These are phyloP conservation scores for Monosporascus sp. DNA, from an alignment of 2,329 filamentous ascomycete species.

Conservation along the genomic window DNA sequence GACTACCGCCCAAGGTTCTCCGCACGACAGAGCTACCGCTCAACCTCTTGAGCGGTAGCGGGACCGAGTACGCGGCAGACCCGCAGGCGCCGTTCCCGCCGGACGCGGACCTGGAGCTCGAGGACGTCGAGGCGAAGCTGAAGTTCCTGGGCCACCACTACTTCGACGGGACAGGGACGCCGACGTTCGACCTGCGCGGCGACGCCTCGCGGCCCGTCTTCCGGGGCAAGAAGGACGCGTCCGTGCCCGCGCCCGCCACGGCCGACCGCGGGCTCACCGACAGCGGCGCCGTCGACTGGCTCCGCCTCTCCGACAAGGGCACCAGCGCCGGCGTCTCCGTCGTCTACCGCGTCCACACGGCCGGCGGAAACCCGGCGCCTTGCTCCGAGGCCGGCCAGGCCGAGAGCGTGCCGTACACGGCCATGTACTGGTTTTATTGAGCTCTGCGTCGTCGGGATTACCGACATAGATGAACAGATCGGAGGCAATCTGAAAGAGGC, in stretches of 20 bases:
- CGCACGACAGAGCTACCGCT: constrained; percentile 41
- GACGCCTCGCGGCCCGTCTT: constrained; percentile 35
- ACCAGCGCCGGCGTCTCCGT: constrained; percentile 31
- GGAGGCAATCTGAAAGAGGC: no score
- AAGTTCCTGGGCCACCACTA: constrained; percentile 60
- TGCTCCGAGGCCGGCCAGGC: constrained; percentile 36
- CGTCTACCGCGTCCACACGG: constrained; percentile 53
- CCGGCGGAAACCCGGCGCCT: constrained; percentile 42
- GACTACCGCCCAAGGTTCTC: constrained; percentile 37
- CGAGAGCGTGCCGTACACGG: constrained; percentile 50
- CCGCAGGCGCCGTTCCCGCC: constrained; percentile 40
- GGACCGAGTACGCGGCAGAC: constrained; percentile 36
- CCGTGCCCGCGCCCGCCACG: constrained; percentile 45
- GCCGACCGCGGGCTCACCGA: constrained; percentile 41
- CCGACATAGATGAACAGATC: no score
- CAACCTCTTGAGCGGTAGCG: constrained; percentile 32
- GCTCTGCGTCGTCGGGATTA: neutral
- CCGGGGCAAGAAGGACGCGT: constrained; percentile 43
- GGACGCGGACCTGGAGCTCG: constrained; percentile 33
- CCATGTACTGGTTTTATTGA: constrained; percentile 55
- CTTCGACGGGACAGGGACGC: constrained; percentile 51
- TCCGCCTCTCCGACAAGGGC: constrained; percentile 40
- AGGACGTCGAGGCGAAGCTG: constrained; percentile 25
- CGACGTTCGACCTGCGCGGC: constrained; percentile 54
- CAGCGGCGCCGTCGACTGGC: constrained; percentile 53